A percentile compares a stretch with the other conserved stretches of the same genome.
These are phyloP conservation scores for Gypsophila paniculata DNA, from an alignment of 179 eudicot species.

Conservation along the genomic window DNA sequence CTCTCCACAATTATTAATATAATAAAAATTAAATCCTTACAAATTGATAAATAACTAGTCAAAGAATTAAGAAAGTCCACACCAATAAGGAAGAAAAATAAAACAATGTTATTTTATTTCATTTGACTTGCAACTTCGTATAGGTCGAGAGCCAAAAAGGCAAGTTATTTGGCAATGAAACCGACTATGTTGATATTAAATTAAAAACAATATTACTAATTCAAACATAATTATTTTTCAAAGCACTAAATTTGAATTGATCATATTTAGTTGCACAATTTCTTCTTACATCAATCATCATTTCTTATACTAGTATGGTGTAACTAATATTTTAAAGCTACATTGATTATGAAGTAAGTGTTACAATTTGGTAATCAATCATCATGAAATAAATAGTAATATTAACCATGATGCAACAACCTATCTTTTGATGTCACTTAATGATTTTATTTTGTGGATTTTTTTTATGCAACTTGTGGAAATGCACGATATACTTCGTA, in stretches of 20 bases:
- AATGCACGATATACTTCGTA: neutral
- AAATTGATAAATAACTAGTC: neutral
- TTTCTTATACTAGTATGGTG: neutral
- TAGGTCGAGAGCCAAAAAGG: neutral
- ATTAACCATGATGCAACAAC: conserved; percentile 3
- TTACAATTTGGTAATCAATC: conserved; percentile 10
- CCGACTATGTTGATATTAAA: neutral
- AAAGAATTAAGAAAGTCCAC: neutral
- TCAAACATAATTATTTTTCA: no score
- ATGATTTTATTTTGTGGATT: no score
- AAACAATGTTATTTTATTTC: no score
- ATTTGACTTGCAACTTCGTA: conserved; percentile 10
- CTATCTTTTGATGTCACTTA: neutral
- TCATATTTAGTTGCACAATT: neutral
- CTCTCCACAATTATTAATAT: no score
- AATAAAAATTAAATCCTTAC: no score
- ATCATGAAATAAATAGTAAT: neutral
- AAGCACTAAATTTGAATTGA: neutral
- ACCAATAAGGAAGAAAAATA: neutral
- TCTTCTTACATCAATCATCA: neutral
- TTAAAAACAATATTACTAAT: neutral
- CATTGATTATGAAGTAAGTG: conserved; percentile 9
- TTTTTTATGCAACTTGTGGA: neutral
- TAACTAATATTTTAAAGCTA: neutral
- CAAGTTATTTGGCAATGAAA: neutral